phyloP scores from a whole-genome alignment of 345 rosid genomes.

The Conringia planisiliqua region DNA sequence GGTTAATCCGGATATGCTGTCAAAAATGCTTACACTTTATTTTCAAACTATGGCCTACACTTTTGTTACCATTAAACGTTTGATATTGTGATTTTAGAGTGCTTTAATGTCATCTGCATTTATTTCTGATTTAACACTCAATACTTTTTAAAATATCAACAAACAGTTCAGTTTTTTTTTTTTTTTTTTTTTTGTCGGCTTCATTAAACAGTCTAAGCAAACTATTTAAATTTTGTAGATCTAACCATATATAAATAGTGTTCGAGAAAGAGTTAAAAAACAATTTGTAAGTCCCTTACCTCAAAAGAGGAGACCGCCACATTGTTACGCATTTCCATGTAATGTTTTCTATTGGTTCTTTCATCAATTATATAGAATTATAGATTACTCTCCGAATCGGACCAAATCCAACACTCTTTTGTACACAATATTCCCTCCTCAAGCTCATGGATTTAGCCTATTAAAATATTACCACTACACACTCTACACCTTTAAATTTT shows the following conservation, averaged over 20 bases:
- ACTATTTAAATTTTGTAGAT: background rate
- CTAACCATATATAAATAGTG: background rate
- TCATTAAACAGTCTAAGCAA: background rate
- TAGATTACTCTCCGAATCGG: constrained; percentile 15
- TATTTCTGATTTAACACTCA: background rate
- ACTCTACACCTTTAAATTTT: background rate
- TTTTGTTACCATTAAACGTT: too few relatives aligned
- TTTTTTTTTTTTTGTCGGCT: background rate
- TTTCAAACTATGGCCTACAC: background rate
- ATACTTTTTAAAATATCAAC: background rate
- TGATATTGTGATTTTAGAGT: background rate
- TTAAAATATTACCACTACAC: constrained; percentile 14
- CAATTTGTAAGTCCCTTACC: constrained; percentile 8
- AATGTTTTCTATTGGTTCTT: constrained; percentile 1
- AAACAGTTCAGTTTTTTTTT: too few relatives aligned
- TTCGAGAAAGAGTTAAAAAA: background rate
- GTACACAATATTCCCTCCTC: constrained; percentile 27
- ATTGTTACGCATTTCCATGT: constrained; percentile 21
- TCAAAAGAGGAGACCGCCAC: constrained; percentile 39
- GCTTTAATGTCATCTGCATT: too few relatives aligned
- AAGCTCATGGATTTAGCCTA: constrained; percentile 1
- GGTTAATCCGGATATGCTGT: constrained; percentile 2
- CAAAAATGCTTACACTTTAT: background rate
- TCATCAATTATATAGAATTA: constrained; percentile 9
- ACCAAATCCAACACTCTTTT: constrained; percentile 26